Base-by-base conservation (phyloP, 2,329 filamentous ascomycete genomes). In the Colletotrichum sp. region DNA sequence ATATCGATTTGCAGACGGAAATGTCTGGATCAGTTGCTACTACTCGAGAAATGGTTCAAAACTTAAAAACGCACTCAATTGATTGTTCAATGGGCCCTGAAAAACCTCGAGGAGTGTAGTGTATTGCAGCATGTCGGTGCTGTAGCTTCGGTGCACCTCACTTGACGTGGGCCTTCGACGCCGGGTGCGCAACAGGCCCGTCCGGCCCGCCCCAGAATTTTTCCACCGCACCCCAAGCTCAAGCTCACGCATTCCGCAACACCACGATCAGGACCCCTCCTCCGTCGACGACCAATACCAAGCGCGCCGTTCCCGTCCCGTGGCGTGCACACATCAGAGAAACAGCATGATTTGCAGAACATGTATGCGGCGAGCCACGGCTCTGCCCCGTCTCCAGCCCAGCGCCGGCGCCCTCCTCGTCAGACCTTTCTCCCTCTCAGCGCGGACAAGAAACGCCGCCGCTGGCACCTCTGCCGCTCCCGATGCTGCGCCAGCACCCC, bases 321-420 rank as follows among this genome's bases (percentile, higher is more conserved):
- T 30, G 28, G 43, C 32, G 9, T 30, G 10, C 55, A 58, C 38
- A 64, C 32, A 65, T 15, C 43, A 52, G 43, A 52, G 43, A 52
- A 13, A 38, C 48, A 70, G 24, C 18, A 87, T 87, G 85, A 83
- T 87, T 77, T 87, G 85, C 81, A 82, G 83, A 77, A 80, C 84
- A 78, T 93, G 91, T 82, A 83, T 92, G 67, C 88, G 88, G 77
- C 84, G 85, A 76, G 85, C 84, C 74, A 84, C 87, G 73, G 80
- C 83, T 75, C 78, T 83, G 62, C 73, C 80, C 67, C 81, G 80
- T 76, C 81, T 80, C 28, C 72, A 60, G 65, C 77, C 38, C 56
- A 61, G 56, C 43, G 65, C 78, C 34, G 70, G 73, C 34, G 67
- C 74, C 71, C 67, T 73, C 10, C 66, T 83, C 38, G 60, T 82